Percentiles rank a stretch among this genome's conserved stretches.
phyloP scores from a whole-genome alignment of 495 filamentous ascomycete species.

The Xylaria scruposa region DNA sequence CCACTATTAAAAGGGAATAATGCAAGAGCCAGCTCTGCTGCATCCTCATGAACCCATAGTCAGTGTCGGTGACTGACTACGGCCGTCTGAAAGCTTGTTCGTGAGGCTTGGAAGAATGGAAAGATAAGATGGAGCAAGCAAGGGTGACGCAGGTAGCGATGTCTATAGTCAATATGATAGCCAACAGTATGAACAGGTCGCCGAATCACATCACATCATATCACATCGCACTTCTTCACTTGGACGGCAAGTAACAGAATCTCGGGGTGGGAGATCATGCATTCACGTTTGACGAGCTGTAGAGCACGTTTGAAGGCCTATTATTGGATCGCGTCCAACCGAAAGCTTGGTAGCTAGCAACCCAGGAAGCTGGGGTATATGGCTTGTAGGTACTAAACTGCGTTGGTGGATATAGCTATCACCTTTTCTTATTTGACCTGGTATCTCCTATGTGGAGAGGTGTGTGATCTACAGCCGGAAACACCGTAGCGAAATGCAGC shows the following conservation, averaged over 20 bases:
- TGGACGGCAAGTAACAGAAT: constrained; percentile 20
- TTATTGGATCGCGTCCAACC: neutral
- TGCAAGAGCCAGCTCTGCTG: constrained; percentile 38
- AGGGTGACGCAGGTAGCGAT: constrained; percentile 30
- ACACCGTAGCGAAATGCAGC: constrained; percentile 26
- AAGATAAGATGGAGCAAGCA: constrained; percentile 17
- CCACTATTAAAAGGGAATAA: constrained; percentile 37
- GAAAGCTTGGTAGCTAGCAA: constrained; percentile 16
- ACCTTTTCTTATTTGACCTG: constrained; percentile 32
- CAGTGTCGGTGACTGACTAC: constrained; percentile 25
- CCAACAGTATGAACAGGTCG: constrained; percentile 7
- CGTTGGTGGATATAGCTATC: constrained; percentile 22
- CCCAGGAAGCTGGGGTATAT: constrained; percentile 3
- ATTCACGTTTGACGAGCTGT: constrained; percentile 28
- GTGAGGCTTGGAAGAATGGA: constrained; percentile 30
- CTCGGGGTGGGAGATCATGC: constrained; percentile 24
- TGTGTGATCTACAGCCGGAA: constrained; percentile 44
- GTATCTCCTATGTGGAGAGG: constrained; percentile 30
- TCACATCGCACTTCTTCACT: constrained; percentile 15
- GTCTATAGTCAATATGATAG: constrained; percentile 36
- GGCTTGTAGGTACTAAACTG: constrained; percentile 21
- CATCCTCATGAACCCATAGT: constrained; percentile 41
- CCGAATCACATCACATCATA: neutral
- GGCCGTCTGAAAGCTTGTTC: constrained; percentile 32
- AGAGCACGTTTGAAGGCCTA: constrained; percentile 15